A percentile compares a stretch with the other conserved stretches of the same genome.
phyloP scores from a whole-genome alignment of 257 asterid genomes.

The Nicotiana knightiana region DNA sequence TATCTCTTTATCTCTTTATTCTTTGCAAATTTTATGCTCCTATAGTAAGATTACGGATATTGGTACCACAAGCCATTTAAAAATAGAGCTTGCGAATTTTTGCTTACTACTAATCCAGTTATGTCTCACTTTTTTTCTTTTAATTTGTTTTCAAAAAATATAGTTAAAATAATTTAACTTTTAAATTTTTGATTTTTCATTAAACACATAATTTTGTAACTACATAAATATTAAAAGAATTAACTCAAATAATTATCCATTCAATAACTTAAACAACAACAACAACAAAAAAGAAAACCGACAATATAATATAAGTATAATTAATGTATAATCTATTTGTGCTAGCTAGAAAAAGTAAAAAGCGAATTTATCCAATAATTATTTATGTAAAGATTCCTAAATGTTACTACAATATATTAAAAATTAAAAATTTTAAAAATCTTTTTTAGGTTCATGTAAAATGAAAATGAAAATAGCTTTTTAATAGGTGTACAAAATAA shows the following conservation, averaged over 20 bases:
- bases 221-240: background rate
- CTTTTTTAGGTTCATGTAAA: background rate
- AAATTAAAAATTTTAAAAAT: too few relatives aligned
- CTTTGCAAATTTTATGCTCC: constrained; percentile 17
- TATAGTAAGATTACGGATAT: background rate
- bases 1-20: constrained; percentile 40
- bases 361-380: too few relatives aligned
- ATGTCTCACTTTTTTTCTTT: background rate
- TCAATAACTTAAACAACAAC: too few relatives aligned
- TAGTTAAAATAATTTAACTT: background rate
- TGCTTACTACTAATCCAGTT: background rate
- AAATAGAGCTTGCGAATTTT: background rate
- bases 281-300: too few relatives aligned
- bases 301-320: too few relatives aligned
- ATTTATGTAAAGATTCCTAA: too few relatives aligned
- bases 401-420: too few relatives aligned
- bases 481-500: background rate
- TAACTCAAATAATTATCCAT: too few relatives aligned
- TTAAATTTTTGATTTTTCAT: background rate
- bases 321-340: too few relatives aligned
- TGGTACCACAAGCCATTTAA: background rate
- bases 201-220: background rate
- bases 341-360: too few relatives aligned
- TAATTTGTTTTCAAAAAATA: too few relatives aligned
- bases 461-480: background rate